Base-by-base conservation (phyloP, 164 flowering plant species). In the Piper longum region DNA sequence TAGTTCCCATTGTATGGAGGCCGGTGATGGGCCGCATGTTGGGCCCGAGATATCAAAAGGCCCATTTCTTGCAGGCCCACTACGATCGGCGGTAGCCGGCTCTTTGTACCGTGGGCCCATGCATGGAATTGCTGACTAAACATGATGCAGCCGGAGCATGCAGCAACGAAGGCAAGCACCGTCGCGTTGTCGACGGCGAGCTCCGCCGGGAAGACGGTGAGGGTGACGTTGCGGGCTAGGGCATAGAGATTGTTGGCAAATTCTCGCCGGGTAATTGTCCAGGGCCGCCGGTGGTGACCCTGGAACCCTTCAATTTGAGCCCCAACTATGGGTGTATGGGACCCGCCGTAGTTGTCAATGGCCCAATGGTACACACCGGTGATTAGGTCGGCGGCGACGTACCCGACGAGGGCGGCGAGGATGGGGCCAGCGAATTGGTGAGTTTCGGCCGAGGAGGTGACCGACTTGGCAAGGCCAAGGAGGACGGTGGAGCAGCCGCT, bases 91-190 rank as follows among this genome's bases (percentile, higher is more conserved):
- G 93, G 93, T 0, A 92, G 73, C 58, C 74, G 76, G 80, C 89
- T 84, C 74, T 82, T 85, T 5, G 85, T 83, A 8, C 82, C 69
- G 57, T 89, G 98, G 5, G 98, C 86, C 98, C 98, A 92, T 3
- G 98, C 87, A 62, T 92, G 98, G 56, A 87, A 92, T 68, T 89
- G 96, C 55, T 86, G 98, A 81, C 96, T 83, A 39, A 87, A 89
- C 93, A 92, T 86, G 57, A 87, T 82, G 75, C 88, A 87, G 6
- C 91, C 88, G 0, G 87, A 64, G 65, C 75, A 87, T 17, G 72
- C 65, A 4, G 69, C 80, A 3, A 80, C 81, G 57, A 92, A 92
- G 63, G 65, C 75, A 86, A 26, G 72, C 65, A 5, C 70, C 79
- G 4, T 54, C 64, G 4, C 77, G 42, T 86, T 79, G 26, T 72